These are phyloP conservation scores for Sporothrix schenckii DNA, from an alignment of 2,329 filamentous ascomycete species.

Conservation along the genomic window DNA sequence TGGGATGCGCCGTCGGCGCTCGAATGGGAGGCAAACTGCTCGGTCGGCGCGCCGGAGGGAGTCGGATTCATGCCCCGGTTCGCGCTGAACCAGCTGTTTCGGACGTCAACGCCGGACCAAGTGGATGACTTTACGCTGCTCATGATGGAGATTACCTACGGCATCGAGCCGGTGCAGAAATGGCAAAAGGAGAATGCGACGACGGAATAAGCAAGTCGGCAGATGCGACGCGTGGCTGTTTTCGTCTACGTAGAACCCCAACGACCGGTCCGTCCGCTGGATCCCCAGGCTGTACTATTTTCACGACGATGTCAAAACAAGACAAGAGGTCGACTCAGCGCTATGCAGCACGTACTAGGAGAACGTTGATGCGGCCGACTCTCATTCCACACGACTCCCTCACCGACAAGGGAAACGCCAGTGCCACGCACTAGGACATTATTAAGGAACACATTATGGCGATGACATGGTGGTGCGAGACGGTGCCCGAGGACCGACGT, in stretches of 20 bases:
- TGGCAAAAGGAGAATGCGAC: slow-evolving; percentile 25
- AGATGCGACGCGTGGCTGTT: background rate
- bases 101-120: slow-evolving; percentile 28
- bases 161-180: slow-evolving; percentile 34
- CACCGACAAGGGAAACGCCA: no score
- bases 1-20: slow-evolving; percentile 39
- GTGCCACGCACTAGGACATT: no score
- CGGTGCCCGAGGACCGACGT: slow-evolving; percentile 40
- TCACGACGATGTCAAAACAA: no score
- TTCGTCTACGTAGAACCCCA: no score
- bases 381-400: no score
- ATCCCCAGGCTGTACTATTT: no score
- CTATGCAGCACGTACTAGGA: no score
- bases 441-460: no score
- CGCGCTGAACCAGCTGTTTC: slow-evolving; percentile 31
- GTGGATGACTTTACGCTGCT: slow-evolving; percentile 35
- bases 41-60: background rate
- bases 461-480: slow-evolving; percentile 49
- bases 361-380: no score
- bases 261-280: no score
- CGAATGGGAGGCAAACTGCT: slow-evolving; percentile 37
- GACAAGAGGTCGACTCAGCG: no score
- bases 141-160: slow-evolving; percentile 34
- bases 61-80: slow-evolving; percentile 31
- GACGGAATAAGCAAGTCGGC: background rate